phyloP scores from a whole-genome alignment of 2,329 filamentous ascomycete genomes.

The Colletotrichum trifolii region DNA sequence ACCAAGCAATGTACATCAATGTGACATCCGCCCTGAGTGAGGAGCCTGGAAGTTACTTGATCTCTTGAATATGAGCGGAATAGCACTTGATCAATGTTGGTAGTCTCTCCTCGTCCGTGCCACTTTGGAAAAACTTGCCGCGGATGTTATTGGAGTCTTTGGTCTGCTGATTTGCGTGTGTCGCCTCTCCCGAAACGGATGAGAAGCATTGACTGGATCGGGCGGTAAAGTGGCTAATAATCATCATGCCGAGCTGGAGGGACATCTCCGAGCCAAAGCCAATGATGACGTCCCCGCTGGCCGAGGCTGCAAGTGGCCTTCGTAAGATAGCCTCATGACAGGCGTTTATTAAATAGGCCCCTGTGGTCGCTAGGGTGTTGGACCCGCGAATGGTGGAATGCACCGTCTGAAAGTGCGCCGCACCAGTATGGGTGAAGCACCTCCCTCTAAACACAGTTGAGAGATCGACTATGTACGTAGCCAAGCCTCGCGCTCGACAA shows the following conservation, averaged over 20 bases:
- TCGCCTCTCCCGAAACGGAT: background rate
- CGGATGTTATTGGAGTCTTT: constrained; percentile 4
- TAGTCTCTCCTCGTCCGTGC: constrained; percentile 3
- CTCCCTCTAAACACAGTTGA: too few relatives aligned
- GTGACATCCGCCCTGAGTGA: constrained; percentile 7
- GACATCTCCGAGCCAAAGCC: constrained; percentile 12
- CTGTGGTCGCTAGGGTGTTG: constrained; percentile 12
- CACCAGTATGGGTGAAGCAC: constrained; percentile 10
- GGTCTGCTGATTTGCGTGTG: background rate
- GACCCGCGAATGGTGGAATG: constrained; percentile 5
- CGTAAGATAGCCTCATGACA: constrained; percentile 21
- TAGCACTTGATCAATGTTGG: constrained; percentile 6
- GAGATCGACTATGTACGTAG: too few relatives aligned
- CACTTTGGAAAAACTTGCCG: constrained; percentile 1
- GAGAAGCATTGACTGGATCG: background rate
- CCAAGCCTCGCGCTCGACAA: too few relatives aligned
- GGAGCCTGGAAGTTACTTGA: constrained; percentile 11
- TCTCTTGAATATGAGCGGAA: constrained; percentile 8
- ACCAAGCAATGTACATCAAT: constrained; percentile 36
- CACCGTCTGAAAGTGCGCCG: constrained; percentile 5
- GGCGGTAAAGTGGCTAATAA: constrained; percentile 15
- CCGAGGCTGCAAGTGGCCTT: constrained; percentile 1
- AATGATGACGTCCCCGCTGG: constrained; percentile 12
- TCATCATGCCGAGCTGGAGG: constrained; percentile 14
- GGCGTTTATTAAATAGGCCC: constrained; percentile 1